Percentiles rank a stretch among this genome's conserved stretches.
These are phyloP conservation scores for Tricladium varicosporioides DNA, from an alignment of 2,329 filamentous ascomycete species.

Conservation along the genomic window DNA sequence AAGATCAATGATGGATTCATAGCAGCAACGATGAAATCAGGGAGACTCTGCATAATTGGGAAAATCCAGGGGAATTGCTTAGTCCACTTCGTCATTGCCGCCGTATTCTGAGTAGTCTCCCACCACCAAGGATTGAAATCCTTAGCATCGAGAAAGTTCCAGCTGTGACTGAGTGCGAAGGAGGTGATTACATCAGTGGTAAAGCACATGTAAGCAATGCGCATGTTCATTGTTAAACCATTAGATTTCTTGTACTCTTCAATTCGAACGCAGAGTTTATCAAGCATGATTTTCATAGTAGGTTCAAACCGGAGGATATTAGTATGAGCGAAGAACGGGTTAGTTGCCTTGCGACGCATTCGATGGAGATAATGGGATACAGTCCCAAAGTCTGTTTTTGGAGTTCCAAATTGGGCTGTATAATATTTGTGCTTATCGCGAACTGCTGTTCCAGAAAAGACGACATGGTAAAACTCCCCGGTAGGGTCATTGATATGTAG, in stretches of 20 bases:
- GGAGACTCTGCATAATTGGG: constrained; percentile 8
- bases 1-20: constrained; percentile 14
- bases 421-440: constrained; percentile 9
- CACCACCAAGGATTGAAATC: constrained; percentile 24
- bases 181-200: constrained; percentile 32
- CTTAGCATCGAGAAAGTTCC: constrained; percentile 22
- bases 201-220: constrained; percentile 17
- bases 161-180: constrained; percentile 29
- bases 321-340: constrained; percentile 25
- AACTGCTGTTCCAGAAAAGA: constrained; percentile 2
- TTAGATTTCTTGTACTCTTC: constrained; percentile 15
- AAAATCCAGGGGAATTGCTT: constrained; percentile 26
- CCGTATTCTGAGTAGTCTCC: constrained; percentile 17
- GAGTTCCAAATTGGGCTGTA: constrained; percentile 9
- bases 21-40: constrained; percentile 10
- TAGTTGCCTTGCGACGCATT: constrained; percentile 21
- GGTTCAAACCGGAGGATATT: constrained; percentile 21
- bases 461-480: constrained; percentile 6
- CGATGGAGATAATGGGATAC: constrained; percentile 25
- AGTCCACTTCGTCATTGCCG: constrained; percentile 12
- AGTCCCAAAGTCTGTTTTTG: constrained; percentile 20
- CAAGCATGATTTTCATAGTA: constrained; percentile 19
- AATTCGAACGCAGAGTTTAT: constrained; percentile 21
- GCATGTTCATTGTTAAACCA: constrained; percentile 15
- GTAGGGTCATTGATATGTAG: constrained; percentile 4